A percentile compares a stretch with the other conserved stretches of the same genome.
These are phyloP conservation scores for Chaetothyriales sp. DNA, from an alignment of 2,329 filamentous ascomycete genomes.

Conservation along the genomic window DNA sequence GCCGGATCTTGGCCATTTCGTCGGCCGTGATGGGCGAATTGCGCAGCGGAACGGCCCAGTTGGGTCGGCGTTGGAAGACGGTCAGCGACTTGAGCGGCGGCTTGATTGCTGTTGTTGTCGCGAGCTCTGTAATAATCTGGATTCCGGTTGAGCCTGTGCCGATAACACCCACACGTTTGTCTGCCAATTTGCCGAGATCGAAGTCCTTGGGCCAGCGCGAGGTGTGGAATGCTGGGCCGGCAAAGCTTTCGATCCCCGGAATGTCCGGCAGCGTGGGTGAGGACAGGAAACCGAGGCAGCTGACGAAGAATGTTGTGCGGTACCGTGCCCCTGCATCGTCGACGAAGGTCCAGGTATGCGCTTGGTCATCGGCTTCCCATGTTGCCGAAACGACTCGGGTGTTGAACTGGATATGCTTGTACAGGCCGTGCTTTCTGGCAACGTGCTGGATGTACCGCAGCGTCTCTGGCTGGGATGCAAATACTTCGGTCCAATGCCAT, in stretches of 20 bases:
- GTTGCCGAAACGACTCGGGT: slow-evolving; percentile 11
- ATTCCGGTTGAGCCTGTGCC: slow-evolving; percentile 32
- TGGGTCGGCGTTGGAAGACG: slow-evolving; percentile 31
- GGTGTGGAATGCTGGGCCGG: slow-evolving; percentile 17
- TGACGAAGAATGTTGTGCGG: slow-evolving; percentile 9
- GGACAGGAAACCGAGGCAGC: slow-evolving; percentile 7
- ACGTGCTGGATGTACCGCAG: slow-evolving; percentile 28
- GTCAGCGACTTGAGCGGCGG: slow-evolving; percentile 23
- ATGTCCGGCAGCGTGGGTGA: slow-evolving; percentile 17
- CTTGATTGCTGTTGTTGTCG: no score
- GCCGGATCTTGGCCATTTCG: slow-evolving; percentile 3
- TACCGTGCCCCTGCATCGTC: slow-evolving; percentile 6
- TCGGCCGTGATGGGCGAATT: slow-evolving; percentile 2
- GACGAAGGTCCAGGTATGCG: slow-evolving; percentile 4
- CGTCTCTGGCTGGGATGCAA: slow-evolving; percentile 26
- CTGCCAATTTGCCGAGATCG: slow-evolving; percentile 6
- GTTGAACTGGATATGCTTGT: slow-evolving; percentile 23
- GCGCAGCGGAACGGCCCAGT: slow-evolving; percentile 17
- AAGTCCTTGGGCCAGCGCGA: slow-evolving; percentile 17
- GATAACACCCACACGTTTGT: slow-evolving; percentile 30
- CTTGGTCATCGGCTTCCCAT: slow-evolving; percentile 4
- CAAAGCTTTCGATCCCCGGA: slow-evolving; percentile 14
- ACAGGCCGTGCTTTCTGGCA: slow-evolving; percentile 24
- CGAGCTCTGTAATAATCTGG: slow-evolving; percentile 28
- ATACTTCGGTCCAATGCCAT: slow-evolving; percentile 32